Conservation (phyloP, 2,329 filamentous ascomycete genomes). For the Colletotrichum sp. region DNA sequence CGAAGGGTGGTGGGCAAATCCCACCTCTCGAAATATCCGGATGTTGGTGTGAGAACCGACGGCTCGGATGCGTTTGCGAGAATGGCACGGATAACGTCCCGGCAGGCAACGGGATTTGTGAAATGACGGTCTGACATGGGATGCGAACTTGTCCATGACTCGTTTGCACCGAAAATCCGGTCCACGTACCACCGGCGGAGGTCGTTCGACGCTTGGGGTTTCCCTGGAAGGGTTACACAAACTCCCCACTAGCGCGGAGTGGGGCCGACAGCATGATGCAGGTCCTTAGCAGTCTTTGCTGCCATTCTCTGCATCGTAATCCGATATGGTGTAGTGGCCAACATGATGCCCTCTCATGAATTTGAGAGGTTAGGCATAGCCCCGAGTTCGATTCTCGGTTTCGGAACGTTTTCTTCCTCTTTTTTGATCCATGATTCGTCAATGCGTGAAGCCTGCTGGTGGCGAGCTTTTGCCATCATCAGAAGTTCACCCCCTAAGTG, state of each 20-base stretch:
- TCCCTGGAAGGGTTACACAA: background rate
- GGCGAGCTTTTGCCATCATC: background rate
- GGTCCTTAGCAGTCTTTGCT: background rate
- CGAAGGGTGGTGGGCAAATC: background rate
- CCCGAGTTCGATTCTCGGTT: slow-evolving; percentile 18
- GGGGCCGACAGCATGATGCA: fast-evolving
- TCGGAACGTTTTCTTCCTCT: background rate
- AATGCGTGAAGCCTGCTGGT: fast-evolving
- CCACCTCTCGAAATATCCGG: background rate
- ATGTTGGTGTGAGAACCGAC: background rate
- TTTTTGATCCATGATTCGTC: background rate
- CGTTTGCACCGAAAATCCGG: background rate
- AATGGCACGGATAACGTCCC: background rate
- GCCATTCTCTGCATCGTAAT: fast-evolving
- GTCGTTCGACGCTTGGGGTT: background rate
- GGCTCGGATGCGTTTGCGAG: background rate
- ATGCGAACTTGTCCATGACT: slow-evolving; percentile 2
- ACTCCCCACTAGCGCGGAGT: background rate
- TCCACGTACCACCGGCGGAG: background rate
- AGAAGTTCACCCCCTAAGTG: background rate
- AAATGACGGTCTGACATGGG: background rate
- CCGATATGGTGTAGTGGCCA: slow-evolving; percentile 20
- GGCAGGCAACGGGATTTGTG: background rate
- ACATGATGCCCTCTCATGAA: slow-evolving; percentile 11
- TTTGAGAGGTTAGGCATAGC: slow-evolving; percentile 10